Conservation (phyloP, 371 early-diverging fungal genomes). For the Mortierella sp. region DNA sequence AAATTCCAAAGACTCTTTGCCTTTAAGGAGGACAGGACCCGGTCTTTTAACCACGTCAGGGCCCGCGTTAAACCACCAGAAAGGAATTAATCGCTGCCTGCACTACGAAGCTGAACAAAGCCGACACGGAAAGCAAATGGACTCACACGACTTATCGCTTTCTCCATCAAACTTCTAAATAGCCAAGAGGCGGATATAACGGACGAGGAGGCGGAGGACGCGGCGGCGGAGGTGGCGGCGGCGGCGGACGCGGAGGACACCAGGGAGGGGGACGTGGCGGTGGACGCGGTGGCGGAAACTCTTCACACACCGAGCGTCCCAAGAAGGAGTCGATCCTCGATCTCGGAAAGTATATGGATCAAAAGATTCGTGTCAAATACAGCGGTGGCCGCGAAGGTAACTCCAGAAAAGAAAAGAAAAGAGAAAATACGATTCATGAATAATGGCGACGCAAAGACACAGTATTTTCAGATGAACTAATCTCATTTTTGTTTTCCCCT, state of each 20-base stretch:
- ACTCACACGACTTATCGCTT: neutral
- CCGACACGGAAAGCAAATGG: neutral
- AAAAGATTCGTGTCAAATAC: conserved; percentile 92
- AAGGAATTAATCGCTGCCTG: no score
- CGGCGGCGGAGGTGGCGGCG: conserved; percentile 23
- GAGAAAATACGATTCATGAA: no score
- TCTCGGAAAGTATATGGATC: conserved; percentile 92
- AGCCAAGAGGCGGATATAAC: conserved; percentile 58
- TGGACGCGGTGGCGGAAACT: conserved; percentile 66
- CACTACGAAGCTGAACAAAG: neutral
- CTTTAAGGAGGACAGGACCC: no score
- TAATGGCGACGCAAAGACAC: neutral
- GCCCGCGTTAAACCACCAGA: no score
- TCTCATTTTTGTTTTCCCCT: conserved; percentile 18
- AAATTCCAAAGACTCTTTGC: no score
- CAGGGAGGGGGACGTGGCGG: conserved; percentile 69
- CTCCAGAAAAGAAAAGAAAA: no score
- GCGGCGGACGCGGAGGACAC: conserved; percentile 58
- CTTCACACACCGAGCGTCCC: conserved; percentile 71
- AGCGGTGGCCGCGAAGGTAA: conserved; percentile 96
- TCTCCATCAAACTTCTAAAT: neutral
- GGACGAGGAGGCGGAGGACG: conserved; percentile 45
- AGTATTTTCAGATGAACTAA: no score
- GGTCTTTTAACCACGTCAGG: no score
- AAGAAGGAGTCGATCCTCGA: conserved; percentile 94